Base-by-base conservation (phyloP, 164 flowering plant genomes). In the Stephania yunnanensis region DNA sequence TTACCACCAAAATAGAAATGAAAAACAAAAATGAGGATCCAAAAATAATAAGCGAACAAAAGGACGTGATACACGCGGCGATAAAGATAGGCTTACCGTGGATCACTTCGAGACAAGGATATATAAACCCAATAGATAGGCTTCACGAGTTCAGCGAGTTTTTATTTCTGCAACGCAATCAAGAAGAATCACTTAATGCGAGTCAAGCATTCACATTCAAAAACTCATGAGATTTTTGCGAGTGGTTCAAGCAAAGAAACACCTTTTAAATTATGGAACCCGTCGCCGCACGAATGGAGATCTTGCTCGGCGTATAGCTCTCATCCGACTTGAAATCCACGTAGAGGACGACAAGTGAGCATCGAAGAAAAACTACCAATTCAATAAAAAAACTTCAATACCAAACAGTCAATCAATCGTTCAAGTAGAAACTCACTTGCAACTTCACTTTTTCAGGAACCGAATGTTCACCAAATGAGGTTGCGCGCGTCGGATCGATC, bases 311-410 rank as follows among this genome's bases (percentile, higher is more conserved):
- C 1, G 83, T 83, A 68, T 83, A 83, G 74, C 80, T 95, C 84
- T 95, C 99, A 75, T 95, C 99, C 55, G 90, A 93, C 90, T 92
- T 95, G 85, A 89, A 95, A 89, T 95, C 97, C 73, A 92, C 95
- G 82, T 95, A 95, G 1, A 95, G 78, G 2, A 84, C 97, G 69
- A 93, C 92, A 75, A 92, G 78, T 94, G 71, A 15, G 77, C 25
- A 73, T 36, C 20, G 36, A 7, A 67, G 42, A 69, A 69, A 69
- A 25, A 31, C 71, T 31, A 69, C 8, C 29, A 69, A 69, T n/a
- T 8, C 31, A 10, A 66, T n/a, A n/a, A 9, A 19, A 20, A 9
- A 8, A 66, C n/a, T 1, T 10, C n/a, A 66, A 66, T 1, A 20
- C 9, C 22, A 10, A 70, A n/a, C n/a, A n/a, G n/a, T n/a, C n/a